Evolutionary conservation across 179 eudicot genomes (phyloP).

Genomic region (Heliamphora pulchella): DNA sequence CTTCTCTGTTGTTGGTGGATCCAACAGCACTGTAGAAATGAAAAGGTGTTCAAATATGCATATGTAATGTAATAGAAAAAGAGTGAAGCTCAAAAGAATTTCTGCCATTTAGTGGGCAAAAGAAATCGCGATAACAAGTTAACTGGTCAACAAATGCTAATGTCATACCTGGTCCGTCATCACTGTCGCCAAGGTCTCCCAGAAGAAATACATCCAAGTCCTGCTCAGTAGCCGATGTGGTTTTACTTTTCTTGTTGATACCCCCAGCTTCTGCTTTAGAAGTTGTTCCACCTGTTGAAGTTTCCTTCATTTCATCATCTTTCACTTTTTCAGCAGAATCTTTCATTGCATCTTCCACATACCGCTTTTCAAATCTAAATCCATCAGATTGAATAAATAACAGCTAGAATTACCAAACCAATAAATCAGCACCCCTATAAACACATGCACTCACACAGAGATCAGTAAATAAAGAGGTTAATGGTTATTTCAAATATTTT

Average conservation of each 20-base stretch:
- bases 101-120: not conserved
- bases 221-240: constrained; percentile 61
- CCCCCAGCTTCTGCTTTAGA: constrained; percentile 40
- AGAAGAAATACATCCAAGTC: constrained; percentile 95
- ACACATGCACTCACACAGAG: not conserved
- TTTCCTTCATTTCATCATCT: constrained; percentile 43
- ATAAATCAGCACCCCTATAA: not conserved
- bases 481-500: not conserved
- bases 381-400: not conserved
- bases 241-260: constrained; percentile 40
- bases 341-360: constrained; percentile 51
- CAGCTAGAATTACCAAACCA: not conserved
- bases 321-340: constrained; percentile 53
- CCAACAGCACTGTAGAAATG: too few relatives aligned
- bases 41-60: not conserved
- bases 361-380: constrained; percentile 63
- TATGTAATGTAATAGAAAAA: not conserved
- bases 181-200: constrained; percentile 81
- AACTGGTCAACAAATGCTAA: not conserved
- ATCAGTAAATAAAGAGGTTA: not conserved
- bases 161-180: constrained; percentile 69
- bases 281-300: constrained; percentile 27
- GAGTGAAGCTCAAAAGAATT: not conserved
- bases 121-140: not conserved
- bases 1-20: too few relatives aligned